phyloP scores from a whole-genome alignment of 2,329 filamentous ascomycete genomes.

The Atkinsonella hypoxylon region DNA sequence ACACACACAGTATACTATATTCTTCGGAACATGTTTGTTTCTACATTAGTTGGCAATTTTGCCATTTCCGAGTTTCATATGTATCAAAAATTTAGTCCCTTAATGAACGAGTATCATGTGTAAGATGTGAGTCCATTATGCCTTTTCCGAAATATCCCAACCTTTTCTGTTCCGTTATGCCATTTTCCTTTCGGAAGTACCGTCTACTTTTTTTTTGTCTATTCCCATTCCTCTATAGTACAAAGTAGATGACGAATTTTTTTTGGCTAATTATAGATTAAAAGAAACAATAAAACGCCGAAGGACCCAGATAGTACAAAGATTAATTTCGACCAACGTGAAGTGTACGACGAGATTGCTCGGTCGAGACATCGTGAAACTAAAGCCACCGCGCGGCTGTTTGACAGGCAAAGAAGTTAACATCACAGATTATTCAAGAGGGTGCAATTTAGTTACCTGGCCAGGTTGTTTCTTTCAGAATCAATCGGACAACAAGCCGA shows the following conservation, averaged over 20 bases:
- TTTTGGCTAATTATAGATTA: neutral
- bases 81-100: neutral
- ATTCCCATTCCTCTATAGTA: conserved; percentile 2
- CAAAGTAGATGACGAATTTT: neutral
- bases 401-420: too few relatives aligned
- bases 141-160: neutral
- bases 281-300: neutral
- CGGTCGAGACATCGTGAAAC: conserved; percentile 9
- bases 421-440: too few relatives aligned
- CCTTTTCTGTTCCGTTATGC: neutral
- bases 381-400: neutral
- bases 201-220: conserved; percentile 4
- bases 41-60: neutral
- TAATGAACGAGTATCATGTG: neutral
- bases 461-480: neutral
- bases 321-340: neutral
- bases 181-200: neutral
- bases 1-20: too few relatives aligned
- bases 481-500: neutral
- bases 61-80: conserved; percentile 2
- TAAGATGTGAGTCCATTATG: conserved; percentile 2
- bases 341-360: neutral
- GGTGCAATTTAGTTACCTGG: neutral
- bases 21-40: too few relatives aligned
- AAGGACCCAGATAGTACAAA: neutral